phyloP scores from a whole-genome alignment of 2,329 filamentous ascomycete species.

The Grosmannia serpens region DNA sequence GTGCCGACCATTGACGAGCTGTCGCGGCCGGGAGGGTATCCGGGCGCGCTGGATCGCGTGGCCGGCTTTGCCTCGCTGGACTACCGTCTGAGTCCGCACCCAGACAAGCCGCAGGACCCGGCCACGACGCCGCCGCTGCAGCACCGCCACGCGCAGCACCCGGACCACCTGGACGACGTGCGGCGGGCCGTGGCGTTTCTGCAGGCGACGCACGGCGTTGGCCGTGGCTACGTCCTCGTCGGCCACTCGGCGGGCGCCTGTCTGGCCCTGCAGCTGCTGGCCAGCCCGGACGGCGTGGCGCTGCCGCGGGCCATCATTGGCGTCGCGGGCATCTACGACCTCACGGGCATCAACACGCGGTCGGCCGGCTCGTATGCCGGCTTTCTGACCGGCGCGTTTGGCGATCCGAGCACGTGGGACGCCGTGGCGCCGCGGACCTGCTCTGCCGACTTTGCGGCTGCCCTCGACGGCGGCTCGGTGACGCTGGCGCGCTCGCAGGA shows the following conservation, averaged over 20 bases:
- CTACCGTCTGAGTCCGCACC: neutral
- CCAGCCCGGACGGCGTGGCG: neutral
- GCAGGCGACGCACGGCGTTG: neutral
- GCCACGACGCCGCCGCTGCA: neutral
- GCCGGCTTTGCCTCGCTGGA: neutral
- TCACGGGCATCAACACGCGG: slow-evolving; percentile 1
- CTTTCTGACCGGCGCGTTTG: neutral
- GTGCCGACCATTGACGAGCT: neutral
- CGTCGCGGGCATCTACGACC: neutral
- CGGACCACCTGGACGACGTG: slow-evolving; percentile 1
- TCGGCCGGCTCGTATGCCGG: neutral
- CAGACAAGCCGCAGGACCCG: neutral
- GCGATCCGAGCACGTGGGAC: neutral
- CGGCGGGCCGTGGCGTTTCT: neutral
- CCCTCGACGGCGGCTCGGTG: neutral
- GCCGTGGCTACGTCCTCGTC: neutral
- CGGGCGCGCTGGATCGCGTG: neutral
- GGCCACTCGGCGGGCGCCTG: neutral
- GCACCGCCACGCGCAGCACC: neutral
- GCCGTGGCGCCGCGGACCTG: neutral
- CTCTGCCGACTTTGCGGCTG: neutral
- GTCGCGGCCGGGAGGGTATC: neutral
- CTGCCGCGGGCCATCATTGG: neutral
- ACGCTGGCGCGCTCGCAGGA: neutral
- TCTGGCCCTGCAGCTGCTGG: neutral